Evolutionary conservation across 2,329 filamentous ascomycete species (phyloP).

Genomic region (Fusarium tjaetaba): DNA sequence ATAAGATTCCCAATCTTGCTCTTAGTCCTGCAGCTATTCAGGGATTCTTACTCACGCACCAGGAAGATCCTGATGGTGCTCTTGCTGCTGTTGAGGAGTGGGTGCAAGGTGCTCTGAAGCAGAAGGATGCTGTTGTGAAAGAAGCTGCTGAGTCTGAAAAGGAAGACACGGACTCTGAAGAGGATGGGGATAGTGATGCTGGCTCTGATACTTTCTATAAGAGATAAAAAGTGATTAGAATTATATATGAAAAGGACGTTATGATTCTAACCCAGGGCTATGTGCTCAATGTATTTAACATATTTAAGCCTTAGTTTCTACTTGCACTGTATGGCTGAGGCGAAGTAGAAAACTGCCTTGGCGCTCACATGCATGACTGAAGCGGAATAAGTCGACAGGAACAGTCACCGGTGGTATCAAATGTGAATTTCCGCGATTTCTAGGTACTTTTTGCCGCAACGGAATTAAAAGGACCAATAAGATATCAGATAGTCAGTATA

Average conservation of each 20-base stretch:
- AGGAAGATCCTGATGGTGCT: conserved; percentile 5
- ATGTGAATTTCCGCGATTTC: too few relatives aligned
- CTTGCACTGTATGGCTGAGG: not conserved
- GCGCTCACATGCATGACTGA: not conserved
- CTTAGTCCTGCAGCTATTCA: conserved; percentile 27
- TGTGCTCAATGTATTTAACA: not conserved
- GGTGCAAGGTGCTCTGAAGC: not conserved
- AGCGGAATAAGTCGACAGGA: not conserved
- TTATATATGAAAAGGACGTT: too few relatives aligned
- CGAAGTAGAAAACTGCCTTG: not conserved
- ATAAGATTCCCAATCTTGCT: not conserved
- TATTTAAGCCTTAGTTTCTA: not conserved
- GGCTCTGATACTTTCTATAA: not conserved
- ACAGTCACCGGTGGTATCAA: too few relatives aligned
- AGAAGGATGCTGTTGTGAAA: not conserved
- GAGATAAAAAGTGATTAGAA: not conserved
- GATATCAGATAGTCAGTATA: too few relatives aligned
- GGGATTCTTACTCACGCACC: conserved; percentile 12
- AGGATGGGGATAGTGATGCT: not conserved
- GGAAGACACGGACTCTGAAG: not conserved
- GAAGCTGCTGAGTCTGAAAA: fast-evolving
- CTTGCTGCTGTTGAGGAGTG: not conserved
- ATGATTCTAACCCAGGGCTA: not conserved
- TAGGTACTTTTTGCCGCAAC: too few relatives aligned
- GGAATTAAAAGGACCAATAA: too few relatives aligned